phyloP scores from a whole-genome alignment of 495 filamentous ascomycete species.

The Penicillium cinerascens region DNA sequence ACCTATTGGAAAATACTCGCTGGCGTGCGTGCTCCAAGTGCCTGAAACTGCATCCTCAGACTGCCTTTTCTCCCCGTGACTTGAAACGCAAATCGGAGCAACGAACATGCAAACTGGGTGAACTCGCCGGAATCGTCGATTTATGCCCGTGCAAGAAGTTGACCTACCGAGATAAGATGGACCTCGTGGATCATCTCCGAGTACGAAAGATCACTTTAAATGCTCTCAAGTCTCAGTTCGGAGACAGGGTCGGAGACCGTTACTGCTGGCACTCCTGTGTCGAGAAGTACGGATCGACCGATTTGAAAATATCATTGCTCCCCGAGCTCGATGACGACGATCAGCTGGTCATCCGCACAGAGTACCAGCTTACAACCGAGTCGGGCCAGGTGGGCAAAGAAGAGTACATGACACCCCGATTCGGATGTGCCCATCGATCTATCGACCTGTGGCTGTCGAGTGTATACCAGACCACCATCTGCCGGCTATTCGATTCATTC shows the following conservation, averaged over 20 bases:
- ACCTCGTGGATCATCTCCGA: slow-evolving; percentile 35
- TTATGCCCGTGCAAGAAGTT: slow-evolving; percentile 48
- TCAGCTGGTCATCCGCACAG: slow-evolving; percentile 36
- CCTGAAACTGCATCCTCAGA: slow-evolving; percentile 42
- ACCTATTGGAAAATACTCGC: slow-evolving; percentile 34
- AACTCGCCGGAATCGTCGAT: slow-evolving; percentile 42
- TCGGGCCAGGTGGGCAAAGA: slow-evolving; percentile 42
- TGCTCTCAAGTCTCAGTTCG: slow-evolving; percentile 30
- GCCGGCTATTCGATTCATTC: slow-evolving; percentile 35
- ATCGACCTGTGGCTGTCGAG: slow-evolving; percentile 45
- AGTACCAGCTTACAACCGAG: slow-evolving; percentile 39
- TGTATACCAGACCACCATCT: slow-evolving; percentile 42
- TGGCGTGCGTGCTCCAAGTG: slow-evolving; percentile 45
- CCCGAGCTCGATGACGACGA: slow-evolving; percentile 36
- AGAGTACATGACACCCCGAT: slow-evolving; percentile 42
- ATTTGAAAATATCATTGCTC: slow-evolving; percentile 36
- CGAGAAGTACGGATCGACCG: slow-evolving; percentile 40
- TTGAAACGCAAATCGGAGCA: slow-evolving; percentile 35
- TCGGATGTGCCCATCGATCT: slow-evolving; percentile 46
- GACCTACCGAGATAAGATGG: slow-evolving; percentile 42
- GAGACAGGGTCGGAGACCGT: slow-evolving; percentile 27
- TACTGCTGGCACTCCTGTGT: slow-evolving; percentile 47
- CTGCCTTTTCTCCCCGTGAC: slow-evolving; percentile 35
- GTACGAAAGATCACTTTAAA: slow-evolving; percentile 29
- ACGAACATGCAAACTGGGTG: slow-evolving; percentile 40